A percentile compares a stretch with the other conserved stretches of the same genome.
Conservation (phyloP, 495 filamentous ascomycete genomes). For the Mytilinidion resinicola region DNA sequence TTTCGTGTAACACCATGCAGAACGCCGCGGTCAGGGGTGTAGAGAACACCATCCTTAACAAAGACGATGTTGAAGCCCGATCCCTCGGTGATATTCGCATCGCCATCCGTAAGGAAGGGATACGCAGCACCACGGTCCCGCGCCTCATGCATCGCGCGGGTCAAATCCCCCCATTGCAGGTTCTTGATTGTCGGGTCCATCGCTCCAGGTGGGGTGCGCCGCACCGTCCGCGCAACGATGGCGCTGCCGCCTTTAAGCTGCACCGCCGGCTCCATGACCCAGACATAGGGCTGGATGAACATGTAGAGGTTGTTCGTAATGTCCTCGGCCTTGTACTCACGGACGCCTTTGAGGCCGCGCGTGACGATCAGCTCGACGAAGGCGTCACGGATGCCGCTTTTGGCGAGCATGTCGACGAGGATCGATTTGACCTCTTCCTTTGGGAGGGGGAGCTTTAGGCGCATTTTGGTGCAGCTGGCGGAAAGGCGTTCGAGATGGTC, state of each 20-base stretch:
- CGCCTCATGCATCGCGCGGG: conserved; percentile 35
- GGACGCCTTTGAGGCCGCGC: conserved; percentile 36
- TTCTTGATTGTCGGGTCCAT: conserved; percentile 43
- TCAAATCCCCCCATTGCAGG: conserved; percentile 41
- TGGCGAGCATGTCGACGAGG: conserved; percentile 36
- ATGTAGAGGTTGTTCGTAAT: conserved; percentile 38
- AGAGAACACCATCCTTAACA: conserved; percentile 12
- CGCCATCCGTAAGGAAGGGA: conserved; percentile 39
- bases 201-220: conserved; percentile 33
- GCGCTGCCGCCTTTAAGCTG: conserved; percentile 37
- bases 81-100: conserved; percentile 32
- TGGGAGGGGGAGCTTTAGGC: conserved; percentile 35
- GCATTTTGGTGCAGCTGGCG: conserved; percentile 36
- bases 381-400: conserved; percentile 38
- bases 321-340: conserved; percentile 27
- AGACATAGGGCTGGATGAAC: conserved; percentile 37
- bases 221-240: conserved; percentile 38
- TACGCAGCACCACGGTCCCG: conserved; percentile 23
- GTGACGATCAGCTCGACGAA: conserved; percentile 42
- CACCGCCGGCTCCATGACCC: conserved; percentile 39
- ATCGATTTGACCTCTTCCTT: conserved; percentile 33
- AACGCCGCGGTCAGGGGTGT: conserved; percentile 14
- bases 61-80: conserved; percentile 18
- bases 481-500: conserved; percentile 38
- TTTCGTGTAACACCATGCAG: conserved; percentile 15